Conservation (phyloP, 1,284 basidiomycete species). For the Pholiota adiposa region DNA sequence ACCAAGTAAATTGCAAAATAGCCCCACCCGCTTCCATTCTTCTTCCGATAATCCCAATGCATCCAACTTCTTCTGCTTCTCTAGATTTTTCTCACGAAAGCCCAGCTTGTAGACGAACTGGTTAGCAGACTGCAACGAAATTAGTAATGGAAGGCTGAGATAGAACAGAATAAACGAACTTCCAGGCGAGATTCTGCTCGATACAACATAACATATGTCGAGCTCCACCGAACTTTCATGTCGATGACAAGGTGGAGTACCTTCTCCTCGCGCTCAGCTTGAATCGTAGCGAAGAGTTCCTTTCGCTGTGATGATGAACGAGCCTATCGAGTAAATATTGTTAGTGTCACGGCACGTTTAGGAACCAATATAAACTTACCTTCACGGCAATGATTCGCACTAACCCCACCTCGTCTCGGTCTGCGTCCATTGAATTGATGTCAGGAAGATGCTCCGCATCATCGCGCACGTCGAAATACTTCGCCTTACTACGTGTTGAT, state of each 20-base stretch:
- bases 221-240: slow-evolving; percentile 46
- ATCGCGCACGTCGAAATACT: slow-evolving; percentile 30
- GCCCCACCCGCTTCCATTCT: not conserved
- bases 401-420: slow-evolving; percentile 33
- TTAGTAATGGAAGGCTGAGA: not conserved
- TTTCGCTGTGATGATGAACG: slow-evolving; percentile 38
- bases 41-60: not conserved
- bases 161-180: not conserved
- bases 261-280: slow-evolving; percentile 12
- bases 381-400: slow-evolving; percentile 35
- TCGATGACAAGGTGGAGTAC: slow-evolving; percentile 37
- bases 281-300: slow-evolving; percentile 33
- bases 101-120: not conserved
- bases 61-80: not conserved
- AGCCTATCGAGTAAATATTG: slow-evolving; percentile 22
- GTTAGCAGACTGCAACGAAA: not conserved
- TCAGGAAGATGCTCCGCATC: slow-evolving; percentile 15
- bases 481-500: slow-evolving; percentile 30
- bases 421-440: not conserved
- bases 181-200: slow-evolving; percentile 23
- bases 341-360: not conserved
- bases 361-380: slow-evolving; percentile 18
- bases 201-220: slow-evolving; percentile 41
- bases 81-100: not conserved
- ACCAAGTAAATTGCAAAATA: too few relatives aligned